These are phyloP conservation scores for Allomyces javanicus DNA, from an alignment of 192 early-diverging fungal genomes.

Conservation along the genomic window DNA sequence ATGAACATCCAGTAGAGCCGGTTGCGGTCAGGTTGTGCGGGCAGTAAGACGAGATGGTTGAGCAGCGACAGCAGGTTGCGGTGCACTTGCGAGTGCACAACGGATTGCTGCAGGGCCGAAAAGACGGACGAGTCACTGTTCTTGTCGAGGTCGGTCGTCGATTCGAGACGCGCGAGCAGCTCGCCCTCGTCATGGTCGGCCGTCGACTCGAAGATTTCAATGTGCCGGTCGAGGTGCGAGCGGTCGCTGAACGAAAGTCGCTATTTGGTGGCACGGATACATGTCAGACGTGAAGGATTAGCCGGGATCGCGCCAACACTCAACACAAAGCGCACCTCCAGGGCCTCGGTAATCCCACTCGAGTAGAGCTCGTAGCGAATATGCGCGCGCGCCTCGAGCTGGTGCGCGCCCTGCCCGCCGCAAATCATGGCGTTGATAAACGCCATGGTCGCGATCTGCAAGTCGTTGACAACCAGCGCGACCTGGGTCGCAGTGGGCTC, in stretches of 20 bases:
- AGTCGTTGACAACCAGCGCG: not conserved
- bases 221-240: not conserved
- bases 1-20: too few species aligned
- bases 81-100: too few species aligned
- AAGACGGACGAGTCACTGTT: too few species aligned
- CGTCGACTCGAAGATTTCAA: not conserved
- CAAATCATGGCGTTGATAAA: slow-evolving; percentile 34
- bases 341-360: not conserved
- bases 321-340: not conserved
- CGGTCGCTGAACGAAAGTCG: not conserved
- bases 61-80: slow-evolving; percentile 13
- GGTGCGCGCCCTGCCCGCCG: slow-evolving; percentile 10
- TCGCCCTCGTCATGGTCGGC: not conserved
- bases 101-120: too few species aligned
- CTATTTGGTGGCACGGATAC: too few species aligned
- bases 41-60: slow-evolving; percentile 19
- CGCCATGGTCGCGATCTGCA: slow-evolving; percentile 25
- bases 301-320: too few species aligned
- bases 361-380: slow-evolving; percentile 23
- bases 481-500: not conserved
- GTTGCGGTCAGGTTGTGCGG: slow-evolving; percentile 8
- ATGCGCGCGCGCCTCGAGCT: slow-evolving; percentile 29
- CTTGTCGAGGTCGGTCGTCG: too few species aligned
- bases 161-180: not conserved
- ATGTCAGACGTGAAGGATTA: too few species aligned